Evolutionary conservation across 306 rosid species (phyloP).

Genomic region (Erythrophleum fordii): DNA sequence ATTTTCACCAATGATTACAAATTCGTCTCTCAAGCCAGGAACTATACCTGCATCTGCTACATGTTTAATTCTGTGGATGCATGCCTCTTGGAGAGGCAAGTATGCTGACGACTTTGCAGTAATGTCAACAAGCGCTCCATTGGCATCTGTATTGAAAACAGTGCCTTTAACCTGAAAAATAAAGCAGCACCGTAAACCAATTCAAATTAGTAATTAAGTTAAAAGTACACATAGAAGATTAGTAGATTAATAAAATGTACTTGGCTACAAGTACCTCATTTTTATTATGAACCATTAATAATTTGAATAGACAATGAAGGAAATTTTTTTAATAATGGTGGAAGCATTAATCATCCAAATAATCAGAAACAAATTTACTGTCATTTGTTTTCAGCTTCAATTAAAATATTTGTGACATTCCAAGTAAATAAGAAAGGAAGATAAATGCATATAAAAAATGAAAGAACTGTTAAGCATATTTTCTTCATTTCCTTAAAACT

Average conservation of each 20-base stretch:
- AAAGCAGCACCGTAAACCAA: constrained; percentile 26
- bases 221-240: not conserved
- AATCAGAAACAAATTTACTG: constrained; percentile 14
- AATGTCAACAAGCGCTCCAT: constrained; percentile 88
- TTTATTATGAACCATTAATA: not conserved
- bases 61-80: constrained; percentile 67
- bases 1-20: constrained; percentile 82
- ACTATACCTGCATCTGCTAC: constrained; percentile 83
- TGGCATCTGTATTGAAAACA: constrained; percentile 64
- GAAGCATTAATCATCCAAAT: not conserved
- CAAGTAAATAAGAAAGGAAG: not conserved
- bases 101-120: constrained; percentile 87
- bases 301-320: not conserved
- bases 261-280: not conserved
- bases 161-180: constrained; percentile 80
- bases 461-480: too few relatives aligned
- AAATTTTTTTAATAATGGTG: not conserved
- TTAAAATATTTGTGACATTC: constrained; percentile 5
- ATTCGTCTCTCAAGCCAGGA: constrained; percentile 80
- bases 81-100: constrained; percentile 82
- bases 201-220: not conserved
- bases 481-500: not conserved
- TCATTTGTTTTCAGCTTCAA: constrained; percentile 1
- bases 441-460: constrained; percentile 10
- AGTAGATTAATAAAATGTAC: not conserved